These are phyloP conservation scores for Penicillium waksmanii DNA, from an alignment of 495 filamentous ascomycete genomes.

Conservation along the genomic window DNA sequence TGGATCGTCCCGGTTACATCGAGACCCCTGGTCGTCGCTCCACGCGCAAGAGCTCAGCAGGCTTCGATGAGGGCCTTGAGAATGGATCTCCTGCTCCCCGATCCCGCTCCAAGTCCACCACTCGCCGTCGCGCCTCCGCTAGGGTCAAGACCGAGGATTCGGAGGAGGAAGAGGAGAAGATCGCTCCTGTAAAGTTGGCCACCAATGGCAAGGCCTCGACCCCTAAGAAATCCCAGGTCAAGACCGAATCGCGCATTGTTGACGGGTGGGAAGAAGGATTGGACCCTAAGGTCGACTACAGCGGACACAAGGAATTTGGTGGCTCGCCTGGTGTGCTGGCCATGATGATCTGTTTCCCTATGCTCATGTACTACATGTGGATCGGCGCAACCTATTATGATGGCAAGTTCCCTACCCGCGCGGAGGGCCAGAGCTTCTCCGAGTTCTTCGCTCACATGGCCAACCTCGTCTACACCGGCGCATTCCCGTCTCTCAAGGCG, in stretches of 20 bases:
- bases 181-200: slow-evolving; percentile 26
- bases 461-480: slow-evolving; percentile 74
- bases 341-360: slow-evolving; percentile 91
- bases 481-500: slow-evolving; percentile 76
- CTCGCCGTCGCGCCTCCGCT: slow-evolving; percentile 38
- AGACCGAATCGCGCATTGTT: slow-evolving; percentile 47
- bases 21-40: slow-evolving; percentile 57
- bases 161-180: slow-evolving; percentile 35
- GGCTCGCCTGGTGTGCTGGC: slow-evolving; percentile 73
- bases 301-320: slow-evolving; percentile 85
- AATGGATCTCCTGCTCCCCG: slow-evolving; percentile 35
- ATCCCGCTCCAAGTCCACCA: slow-evolving; percentile 31
- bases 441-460: slow-evolving; percentile 72
- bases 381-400: slow-evolving; percentile 90
- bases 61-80: slow-evolving; percentile 31
- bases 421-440: slow-evolving; percentile 62
- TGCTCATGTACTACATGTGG: slow-evolving; percentile 99
- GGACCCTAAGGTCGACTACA: slow-evolving; percentile 80
- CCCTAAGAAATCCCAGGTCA: slow-evolving; percentile 22
- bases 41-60: slow-evolving; percentile 45
- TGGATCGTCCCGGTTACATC: slow-evolving; percentile 58
- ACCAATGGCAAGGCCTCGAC: slow-evolving; percentile 45
- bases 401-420: slow-evolving; percentile 73
- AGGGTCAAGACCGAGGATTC: slow-evolving; percentile 34
- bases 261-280: slow-evolving; percentile 69